Percentiles rank a stretch among this genome's conserved stretches.
These are phyloP conservation scores for Suillus luteus DNA, from an alignment of 768 basidiomycete genomes.

Conservation along the genomic window DNA sequence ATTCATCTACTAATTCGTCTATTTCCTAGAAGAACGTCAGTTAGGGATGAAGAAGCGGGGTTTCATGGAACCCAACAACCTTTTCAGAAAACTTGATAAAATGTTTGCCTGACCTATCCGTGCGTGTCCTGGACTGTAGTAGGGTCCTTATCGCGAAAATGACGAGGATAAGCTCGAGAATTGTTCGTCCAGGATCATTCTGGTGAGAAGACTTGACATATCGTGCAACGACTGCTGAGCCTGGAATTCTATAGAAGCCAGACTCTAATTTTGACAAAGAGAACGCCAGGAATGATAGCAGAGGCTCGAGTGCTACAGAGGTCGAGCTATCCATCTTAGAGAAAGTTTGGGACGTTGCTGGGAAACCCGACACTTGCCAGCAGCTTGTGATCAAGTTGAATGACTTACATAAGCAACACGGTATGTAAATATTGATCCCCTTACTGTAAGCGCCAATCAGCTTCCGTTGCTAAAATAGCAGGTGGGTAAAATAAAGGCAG, in stretches of 20 bases:
- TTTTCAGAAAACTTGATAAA: slow-evolving; percentile 92
- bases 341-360: not conserved
- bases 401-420: not conserved
- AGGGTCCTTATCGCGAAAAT: slow-evolving; percentile 89
- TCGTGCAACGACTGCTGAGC: slow-evolving; percentile 81
- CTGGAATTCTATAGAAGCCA: slow-evolving; percentile 75
- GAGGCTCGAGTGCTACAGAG: slow-evolving; percentile 43
- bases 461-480: not conserved
- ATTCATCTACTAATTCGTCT: slow-evolving; percentile 94
- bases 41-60: not conserved
- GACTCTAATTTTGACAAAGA: slow-evolving; percentile 60
- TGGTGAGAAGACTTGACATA: slow-evolving; percentile 95
- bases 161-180: slow-evolving; percentile 87
- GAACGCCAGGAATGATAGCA: slow-evolving; percentile 68
- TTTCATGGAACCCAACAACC: slow-evolving; percentile 44
- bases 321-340: slow-evolving; percentile 38
- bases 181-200: slow-evolving; percentile 90
- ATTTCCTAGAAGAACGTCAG: slow-evolving; percentile 67
- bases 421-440: not conserved
- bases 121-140: slow-evolving; percentile 86
- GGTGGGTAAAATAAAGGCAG: not conserved
- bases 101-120: slow-evolving; percentile 81
- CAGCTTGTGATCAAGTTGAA: not conserved
- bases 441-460: not conserved
- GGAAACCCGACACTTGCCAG: not conserved